Conservation (phyloP, 2,329 filamentous ascomycete species). For the Metarhizium rileyi region DNA sequence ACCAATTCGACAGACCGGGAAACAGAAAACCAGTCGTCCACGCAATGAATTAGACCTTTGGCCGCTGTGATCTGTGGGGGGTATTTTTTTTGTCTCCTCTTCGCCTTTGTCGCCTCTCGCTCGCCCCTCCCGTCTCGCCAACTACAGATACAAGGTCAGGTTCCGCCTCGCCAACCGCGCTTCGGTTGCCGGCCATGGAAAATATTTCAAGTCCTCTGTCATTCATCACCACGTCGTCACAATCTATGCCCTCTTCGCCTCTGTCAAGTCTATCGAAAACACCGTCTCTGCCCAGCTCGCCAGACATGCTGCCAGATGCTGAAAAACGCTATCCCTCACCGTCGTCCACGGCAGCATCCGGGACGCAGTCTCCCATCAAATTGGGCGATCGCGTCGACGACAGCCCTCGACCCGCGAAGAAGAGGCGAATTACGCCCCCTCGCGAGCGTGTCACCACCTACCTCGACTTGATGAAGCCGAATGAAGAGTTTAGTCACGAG, state of each 20-base stretch:
- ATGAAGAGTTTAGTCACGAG: conserved; percentile 36
- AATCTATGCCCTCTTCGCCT: conserved; percentile 40
- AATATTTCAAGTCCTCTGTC: conserved; percentile 12
- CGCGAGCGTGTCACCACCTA: conserved; percentile 69
- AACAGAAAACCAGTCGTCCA: not conserved
- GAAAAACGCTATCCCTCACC: conserved; percentile 44
- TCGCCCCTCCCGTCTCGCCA: not conserved
- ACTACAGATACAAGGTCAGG: too few relatives aligned
- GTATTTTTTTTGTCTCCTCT: not conserved
- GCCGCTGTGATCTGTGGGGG: not conserved
- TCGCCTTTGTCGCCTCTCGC: not conserved
- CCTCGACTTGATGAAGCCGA: conserved; percentile 55
- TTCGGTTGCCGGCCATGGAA: conserved; percentile 1
- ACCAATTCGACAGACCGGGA: too few relatives aligned
- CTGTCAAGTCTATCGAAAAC: conserved; percentile 44
- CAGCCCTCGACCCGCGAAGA: conserved; percentile 63
- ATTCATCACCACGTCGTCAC: conserved; percentile 20
- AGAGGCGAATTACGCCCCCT: conserved; percentile 53
- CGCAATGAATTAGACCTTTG: not conserved
- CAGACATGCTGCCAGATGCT: conserved; percentile 26
- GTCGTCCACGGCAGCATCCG: conserved; percentile 35
- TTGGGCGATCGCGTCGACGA: conserved; percentile 35
- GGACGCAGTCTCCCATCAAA: conserved; percentile 42
- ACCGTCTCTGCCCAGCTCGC: conserved; percentile 40
- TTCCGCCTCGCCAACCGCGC: not conserved